Percentiles rank a stretch among this genome's conserved stretches.
These are phyloP conservation scores for Diospyros kaki DNA, from an alignment of 148 eudicot genomes.

Conservation along the genomic window DNA sequence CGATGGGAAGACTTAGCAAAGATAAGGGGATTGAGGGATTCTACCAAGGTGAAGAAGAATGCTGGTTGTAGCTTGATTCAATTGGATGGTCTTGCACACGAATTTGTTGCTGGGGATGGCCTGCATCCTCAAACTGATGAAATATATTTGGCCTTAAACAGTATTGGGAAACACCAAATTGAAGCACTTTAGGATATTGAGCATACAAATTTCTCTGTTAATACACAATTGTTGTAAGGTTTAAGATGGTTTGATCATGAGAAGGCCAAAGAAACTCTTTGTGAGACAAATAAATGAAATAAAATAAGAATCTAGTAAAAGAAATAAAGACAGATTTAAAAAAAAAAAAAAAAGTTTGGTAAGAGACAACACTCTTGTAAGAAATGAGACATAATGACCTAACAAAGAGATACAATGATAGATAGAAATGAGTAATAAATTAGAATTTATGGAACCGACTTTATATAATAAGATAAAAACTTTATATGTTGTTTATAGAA, in stretches of 20 bases:
- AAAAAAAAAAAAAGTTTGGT: too few relatives aligned
- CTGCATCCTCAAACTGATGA: constrained; percentile 53
- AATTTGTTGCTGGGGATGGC: constrained; percentile 70
- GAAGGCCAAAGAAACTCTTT: background rate
- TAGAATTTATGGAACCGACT: too few relatives aligned
- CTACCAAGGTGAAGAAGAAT: constrained; percentile 43
- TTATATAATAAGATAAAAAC: too few relatives aligned
- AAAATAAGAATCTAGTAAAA: too few relatives aligned
- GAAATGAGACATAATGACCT: too few relatives aligned
- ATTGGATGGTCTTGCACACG: constrained; percentile 49
- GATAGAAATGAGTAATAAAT: too few relatives aligned
- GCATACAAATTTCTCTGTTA: too few relatives aligned
- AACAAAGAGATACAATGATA: too few relatives aligned
- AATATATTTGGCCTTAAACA: constrained; percentile 40
- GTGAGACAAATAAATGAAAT: background rate
- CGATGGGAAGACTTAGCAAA: constrained; percentile 67
- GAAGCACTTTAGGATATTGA: constrained; percentile 20
- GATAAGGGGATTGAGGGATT: constrained; percentile 55
- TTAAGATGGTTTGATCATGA: background rate
- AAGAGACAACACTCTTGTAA: too few relatives aligned
- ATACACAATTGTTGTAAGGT: too few relatives aligned
- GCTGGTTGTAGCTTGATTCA: constrained; percentile 75
- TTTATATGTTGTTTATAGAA: too few relatives aligned
- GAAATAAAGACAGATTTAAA: too few relatives aligned
- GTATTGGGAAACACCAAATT: constrained; percentile 43